A percentile compares a stretch with the other conserved stretches of the same genome.
Conservation (phyloP, 2,329 filamentous ascomycete genomes). For the Biscogniauxia marginata region DNA sequence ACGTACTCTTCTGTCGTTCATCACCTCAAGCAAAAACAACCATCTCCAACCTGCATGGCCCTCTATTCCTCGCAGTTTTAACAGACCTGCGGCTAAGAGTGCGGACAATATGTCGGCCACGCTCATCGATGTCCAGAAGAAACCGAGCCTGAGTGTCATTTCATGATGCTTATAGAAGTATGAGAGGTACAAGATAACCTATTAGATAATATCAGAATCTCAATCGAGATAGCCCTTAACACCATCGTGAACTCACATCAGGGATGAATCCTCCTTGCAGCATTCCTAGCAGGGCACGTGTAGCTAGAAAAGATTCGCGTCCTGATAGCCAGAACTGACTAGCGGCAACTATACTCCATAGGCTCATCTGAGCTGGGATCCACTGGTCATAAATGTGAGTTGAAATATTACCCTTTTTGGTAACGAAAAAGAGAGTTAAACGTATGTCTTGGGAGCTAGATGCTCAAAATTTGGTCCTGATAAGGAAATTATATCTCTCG, state of each 20-base stretch:
- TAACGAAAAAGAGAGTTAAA: too few species aligned
- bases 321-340: constrained; percentile 20
- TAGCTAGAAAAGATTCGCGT: constrained; percentile 16
- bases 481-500: too few species aligned
- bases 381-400: too few species aligned
- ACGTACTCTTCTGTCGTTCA: constrained; percentile 40
- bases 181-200: constrained; percentile 24
- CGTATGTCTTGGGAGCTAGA: too few species aligned
- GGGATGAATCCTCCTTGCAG: constrained; percentile 27
- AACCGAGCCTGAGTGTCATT: constrained; percentile 33
- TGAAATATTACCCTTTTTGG: too few species aligned
- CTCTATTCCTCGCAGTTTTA: constrained; percentile 32
- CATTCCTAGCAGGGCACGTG: constrained; percentile 16
- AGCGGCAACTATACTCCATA: constrained; percentile 20
- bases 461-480: too few species aligned
- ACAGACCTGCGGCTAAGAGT: constrained; percentile 31
- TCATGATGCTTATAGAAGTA: constrained; percentile 33
- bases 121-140: constrained; percentile 35
- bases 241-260: constrained; percentile 11
- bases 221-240: not conserved
- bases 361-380: constrained; percentile 22
- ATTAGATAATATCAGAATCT: not conserved
- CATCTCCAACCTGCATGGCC: constrained; percentile 38
- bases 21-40: constrained; percentile 50
- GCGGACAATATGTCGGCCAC: constrained; percentile 30